Base-by-base conservation (phyloP, 768 basidiomycete genomes). In the Russula abietina region DNA sequence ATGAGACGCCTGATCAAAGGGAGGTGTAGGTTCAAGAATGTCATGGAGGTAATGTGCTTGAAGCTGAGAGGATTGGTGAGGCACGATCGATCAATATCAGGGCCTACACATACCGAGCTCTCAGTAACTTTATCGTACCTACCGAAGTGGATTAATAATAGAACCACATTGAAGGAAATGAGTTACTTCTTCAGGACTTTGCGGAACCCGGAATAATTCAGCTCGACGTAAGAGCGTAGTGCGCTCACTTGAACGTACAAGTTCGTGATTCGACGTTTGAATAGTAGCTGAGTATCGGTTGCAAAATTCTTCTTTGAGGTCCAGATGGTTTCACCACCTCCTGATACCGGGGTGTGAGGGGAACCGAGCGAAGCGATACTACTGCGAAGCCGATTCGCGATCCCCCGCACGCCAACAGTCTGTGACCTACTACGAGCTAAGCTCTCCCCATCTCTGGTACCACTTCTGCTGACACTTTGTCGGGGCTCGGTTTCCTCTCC, bases 61-160 rank as follows among this genome's bases (percentile, higher is more conserved):
- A 64, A 94, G 82, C 83, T 89, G 22, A 30, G 30, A 43, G 52
- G 28, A 51, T 69, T 11, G 65, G 30, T 54, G 36, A 55, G 38
- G 41, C 24, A 7, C 36, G 11, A 17, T 41, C 17, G 7, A 45
- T 17, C 8, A 24, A 14, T 10, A 57, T 32, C 6, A 17, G 30
- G 30, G 38, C 24, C 17, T 68, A 55, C 5, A 65, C 76, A 43
- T 62, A 82, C 83, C 70, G 86, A 80, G 64, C 82, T 88, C 66
- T 85, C 82, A 3, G 88, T 92, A 66, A 97, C 89, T 75, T 98
- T 98, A 81, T 98, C 94, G 70, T 95, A 96, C 74, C 92, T 93
- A 64, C n/a, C 50, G 24, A 54, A 26, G 24, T 38, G 9, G 59
- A 55, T 66, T 26, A 59, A 65, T n/a, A 59, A 60, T 24, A 48